A percentile compares a stretch with the other conserved stretches of the same genome.
Conservation (phyloP, 306 rosid species). For the Quercus aquifolioides region DNA sequence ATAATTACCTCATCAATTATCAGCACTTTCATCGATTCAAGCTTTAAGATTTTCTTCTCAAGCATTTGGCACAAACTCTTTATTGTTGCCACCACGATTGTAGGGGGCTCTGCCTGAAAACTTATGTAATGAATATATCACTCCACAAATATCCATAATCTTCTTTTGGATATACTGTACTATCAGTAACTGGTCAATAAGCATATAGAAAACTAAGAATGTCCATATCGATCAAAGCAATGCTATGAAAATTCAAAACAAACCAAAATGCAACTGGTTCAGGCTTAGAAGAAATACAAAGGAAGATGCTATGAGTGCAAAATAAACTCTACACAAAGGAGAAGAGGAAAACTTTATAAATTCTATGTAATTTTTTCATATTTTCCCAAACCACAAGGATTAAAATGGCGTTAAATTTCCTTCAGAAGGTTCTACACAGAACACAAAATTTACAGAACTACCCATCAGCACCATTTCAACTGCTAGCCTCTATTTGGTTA, state of each 20-base stretch:
- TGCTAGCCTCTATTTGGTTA: not conserved
- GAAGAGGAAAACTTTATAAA: not conserved
- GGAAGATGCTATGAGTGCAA: not conserved
- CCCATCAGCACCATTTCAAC: not conserved
- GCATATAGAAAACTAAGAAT: not conserved
- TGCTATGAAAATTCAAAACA: not conserved
- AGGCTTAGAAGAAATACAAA: not conserved
- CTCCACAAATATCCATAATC: not conserved
- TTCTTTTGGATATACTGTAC: not conserved
- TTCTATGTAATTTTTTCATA: not conserved
- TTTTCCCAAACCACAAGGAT: not conserved
- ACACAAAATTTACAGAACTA: slow-evolving; percentile 9
- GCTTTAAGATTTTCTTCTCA: slow-evolving; percentile 55
- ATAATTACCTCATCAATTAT: slow-evolving; percentile 84
- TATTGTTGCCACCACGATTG: slow-evolving; percentile 77
- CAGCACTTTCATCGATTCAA: slow-evolving; percentile 64
- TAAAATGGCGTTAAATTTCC: not conserved
- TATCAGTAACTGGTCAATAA: slow-evolving; percentile 7
- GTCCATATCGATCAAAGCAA: not conserved
- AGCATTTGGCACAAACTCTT: slow-evolving; percentile 87
- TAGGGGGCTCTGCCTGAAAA: slow-evolving; percentile 90
- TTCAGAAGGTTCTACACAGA: not conserved
- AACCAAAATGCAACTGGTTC: not conserved
- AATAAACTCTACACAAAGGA: slow-evolving; percentile 2
- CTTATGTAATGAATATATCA: slow-evolving; percentile 19